Percentiles rank a stretch among this genome's conserved stretches.
These are phyloP conservation scores for Bipolaris zeicola DNA, from an alignment of 2,329 filamentous ascomycete genomes.

Conservation along the genomic window DNA sequence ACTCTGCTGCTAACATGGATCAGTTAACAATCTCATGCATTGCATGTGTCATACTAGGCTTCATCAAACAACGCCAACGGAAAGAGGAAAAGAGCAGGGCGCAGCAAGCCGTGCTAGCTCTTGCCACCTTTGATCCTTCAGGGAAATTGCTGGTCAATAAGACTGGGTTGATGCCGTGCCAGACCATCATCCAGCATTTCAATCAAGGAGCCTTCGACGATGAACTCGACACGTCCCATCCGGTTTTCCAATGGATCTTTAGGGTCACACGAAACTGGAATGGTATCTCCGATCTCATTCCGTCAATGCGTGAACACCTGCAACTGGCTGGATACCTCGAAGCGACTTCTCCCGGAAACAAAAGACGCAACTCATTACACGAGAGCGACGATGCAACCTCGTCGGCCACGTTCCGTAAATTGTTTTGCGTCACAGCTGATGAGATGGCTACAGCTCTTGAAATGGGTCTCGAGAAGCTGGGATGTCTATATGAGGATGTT, in stretches of 20 bases:
- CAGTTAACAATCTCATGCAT: slow-evolving; percentile 51
- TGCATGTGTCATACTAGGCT: slow-evolving; percentile 44
- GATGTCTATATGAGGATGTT: slow-evolving; percentile 77
- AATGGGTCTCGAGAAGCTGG: slow-evolving; percentile 66
- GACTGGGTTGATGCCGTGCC: slow-evolving; percentile 70
- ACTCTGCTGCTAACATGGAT: slow-evolving; percentile 63
- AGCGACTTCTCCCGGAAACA: slow-evolving; percentile 18
- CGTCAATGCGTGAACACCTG: slow-evolving; percentile 74
- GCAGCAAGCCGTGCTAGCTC: slow-evolving; percentile 60
- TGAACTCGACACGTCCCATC: slow-evolving; percentile 75
- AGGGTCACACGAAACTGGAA: slow-evolving; percentile 79
- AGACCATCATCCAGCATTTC: slow-evolving; percentile 74
- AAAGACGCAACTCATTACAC: slow-evolving; percentile 27
- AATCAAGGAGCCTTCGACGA: slow-evolving; percentile 65
- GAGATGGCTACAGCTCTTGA: slow-evolving; percentile 73
- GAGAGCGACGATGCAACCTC: slow-evolving; percentile 69
- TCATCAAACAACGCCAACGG: slow-evolving; percentile 47
- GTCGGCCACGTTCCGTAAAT: slow-evolving; percentile 76
- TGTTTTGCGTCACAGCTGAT: slow-evolving; percentile 80
- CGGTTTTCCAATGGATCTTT: slow-evolving; percentile 87
- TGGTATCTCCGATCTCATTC: slow-evolving; percentile 69
- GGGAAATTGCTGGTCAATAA: slow-evolving; percentile 72
- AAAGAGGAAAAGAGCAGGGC: slow-evolving; percentile 53
- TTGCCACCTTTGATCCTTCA: slow-evolving; percentile 69
- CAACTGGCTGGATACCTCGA: slow-evolving; percentile 54